These are phyloP conservation scores for Mucor piriformis DNA, from an alignment of 371 early-diverging fungal genomes.

Conservation along the genomic window DNA sequence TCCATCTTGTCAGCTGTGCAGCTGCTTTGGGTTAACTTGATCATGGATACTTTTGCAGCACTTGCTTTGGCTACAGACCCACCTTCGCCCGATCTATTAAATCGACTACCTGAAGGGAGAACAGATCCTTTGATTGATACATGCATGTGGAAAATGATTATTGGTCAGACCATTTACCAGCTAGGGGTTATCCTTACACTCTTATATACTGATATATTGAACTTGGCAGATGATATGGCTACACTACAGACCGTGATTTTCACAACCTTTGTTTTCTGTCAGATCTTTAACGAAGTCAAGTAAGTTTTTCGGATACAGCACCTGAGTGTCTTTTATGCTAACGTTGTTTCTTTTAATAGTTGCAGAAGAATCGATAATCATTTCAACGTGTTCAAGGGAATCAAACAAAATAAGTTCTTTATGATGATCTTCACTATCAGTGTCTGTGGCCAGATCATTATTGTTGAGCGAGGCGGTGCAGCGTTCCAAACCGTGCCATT, in stretches of 20 bases:
- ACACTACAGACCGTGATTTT: slow-evolving; percentile 61
- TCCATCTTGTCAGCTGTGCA: slow-evolving; percentile 75
- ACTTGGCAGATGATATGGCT: slow-evolving; percentile 11
- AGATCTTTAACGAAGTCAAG: slow-evolving; percentile 74
- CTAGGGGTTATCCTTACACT: slow-evolving; percentile 57
- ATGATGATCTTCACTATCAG: slow-evolving; percentile 59
- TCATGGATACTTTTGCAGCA: slow-evolving; percentile 84
- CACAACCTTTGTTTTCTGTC: slow-evolving; percentile 74
- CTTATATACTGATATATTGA: slow-evolving; percentile 45
- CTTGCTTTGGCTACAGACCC: slow-evolving; percentile 78
- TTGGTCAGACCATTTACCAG: slow-evolving; percentile 67
- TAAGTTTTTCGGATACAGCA: slow-evolving; percentile 21
- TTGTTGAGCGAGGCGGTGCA: slow-evolving; percentile 64
- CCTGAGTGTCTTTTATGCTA: no score
- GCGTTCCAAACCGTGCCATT: slow-evolving; percentile 65
- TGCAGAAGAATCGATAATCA: slow-evolving; percentile 69
- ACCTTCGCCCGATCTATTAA: slow-evolving; percentile 65
- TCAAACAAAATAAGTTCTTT: slow-evolving; percentile 63
- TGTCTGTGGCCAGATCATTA: slow-evolving; percentile 58
- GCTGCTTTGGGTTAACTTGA: slow-evolving; percentile 81
- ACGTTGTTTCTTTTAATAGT: slow-evolving; percentile 25
- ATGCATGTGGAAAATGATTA: slow-evolving; percentile 79
- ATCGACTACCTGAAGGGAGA: slow-evolving; percentile 63
- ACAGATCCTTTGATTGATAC: slow-evolving; percentile 65
- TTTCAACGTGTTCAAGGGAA: slow-evolving; percentile 64